Conservation (phyloP, 768 basidiomycete species). For the Crassisporium funariophilum region DNA sequence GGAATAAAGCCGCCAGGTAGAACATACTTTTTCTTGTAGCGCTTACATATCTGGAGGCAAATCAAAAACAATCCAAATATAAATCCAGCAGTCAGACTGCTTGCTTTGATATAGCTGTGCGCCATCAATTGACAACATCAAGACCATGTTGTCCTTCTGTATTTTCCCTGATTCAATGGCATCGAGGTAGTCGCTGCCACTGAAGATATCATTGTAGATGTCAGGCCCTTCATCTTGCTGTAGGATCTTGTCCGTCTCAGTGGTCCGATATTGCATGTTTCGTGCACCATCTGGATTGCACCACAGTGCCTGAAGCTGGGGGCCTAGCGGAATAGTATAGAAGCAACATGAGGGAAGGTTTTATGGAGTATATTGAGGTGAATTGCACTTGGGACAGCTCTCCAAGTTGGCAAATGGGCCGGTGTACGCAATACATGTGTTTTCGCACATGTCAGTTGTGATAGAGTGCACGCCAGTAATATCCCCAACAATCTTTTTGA, state of each 20-base stretch:
- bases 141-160: constrained; percentile 26
- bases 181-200: constrained; percentile 28
- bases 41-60: constrained; percentile 22
- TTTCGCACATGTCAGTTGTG: constrained; percentile 16
- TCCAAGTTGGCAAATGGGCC: constrained; percentile 7
- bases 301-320: constrained; percentile 24
- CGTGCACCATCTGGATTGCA: constrained; percentile 9
- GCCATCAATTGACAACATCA: constrained; percentile 41
- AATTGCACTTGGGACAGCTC: constrained; percentile 10
- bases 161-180: constrained; percentile 19
- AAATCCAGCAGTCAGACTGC: constrained; percentile 33
- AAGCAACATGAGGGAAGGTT: constrained; percentile 12
- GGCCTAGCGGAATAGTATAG: constrained; percentile 24
- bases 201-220: constrained; percentile 25
- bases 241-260: constrained; percentile 1
- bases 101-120: constrained; percentile 42
- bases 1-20: constrained; percentile 37
- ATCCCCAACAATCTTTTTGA: constrained; percentile 10
- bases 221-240: neutral
- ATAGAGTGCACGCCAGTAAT: constrained; percentile 16
- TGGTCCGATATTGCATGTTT: constrained; percentile 4
- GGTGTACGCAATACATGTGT: too few relatives aligned
- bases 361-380: neutral
- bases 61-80: constrained; percentile 40
- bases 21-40: constrained; percentile 20